Conservation (phyloP, 1,139 yeast species). For the Diutina scorzettiae region DNA sequence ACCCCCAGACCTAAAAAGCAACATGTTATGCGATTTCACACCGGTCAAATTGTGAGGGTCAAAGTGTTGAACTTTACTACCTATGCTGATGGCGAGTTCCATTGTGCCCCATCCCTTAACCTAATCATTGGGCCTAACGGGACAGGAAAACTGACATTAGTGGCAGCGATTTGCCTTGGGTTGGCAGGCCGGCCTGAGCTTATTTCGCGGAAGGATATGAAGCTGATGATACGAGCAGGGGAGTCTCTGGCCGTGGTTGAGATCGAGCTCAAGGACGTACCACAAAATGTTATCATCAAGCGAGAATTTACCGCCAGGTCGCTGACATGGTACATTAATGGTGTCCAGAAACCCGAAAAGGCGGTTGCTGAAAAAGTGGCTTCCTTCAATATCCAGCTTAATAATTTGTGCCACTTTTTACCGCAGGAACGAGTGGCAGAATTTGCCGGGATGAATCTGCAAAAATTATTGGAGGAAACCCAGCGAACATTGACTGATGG, state of each 20-base stretch:
- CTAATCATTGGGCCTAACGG: constrained; percentile 98
- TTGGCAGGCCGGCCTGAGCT: constrained; percentile 71
- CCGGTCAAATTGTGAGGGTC: constrained; percentile 65
- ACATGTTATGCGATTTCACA: constrained; percentile 22
- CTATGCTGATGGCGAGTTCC: constrained; percentile 64
- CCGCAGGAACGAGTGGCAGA: constrained; percentile 95
- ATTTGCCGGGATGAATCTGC: constrained; percentile 75
- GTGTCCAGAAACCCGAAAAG: constrained; percentile 26
- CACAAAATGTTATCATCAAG: constrained; percentile 22
- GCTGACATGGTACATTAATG: constrained; percentile 53
- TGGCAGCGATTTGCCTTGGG: constrained; percentile 88
- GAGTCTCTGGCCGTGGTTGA: constrained; percentile 44
- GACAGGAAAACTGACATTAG: constrained; percentile 88
- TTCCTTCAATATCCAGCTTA: constrained; percentile 65
- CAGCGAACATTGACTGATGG: constrained; percentile 70
- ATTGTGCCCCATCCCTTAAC: constrained; percentile 73
- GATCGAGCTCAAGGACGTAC: constrained; percentile 44
- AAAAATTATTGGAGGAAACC: constrained; percentile 61
- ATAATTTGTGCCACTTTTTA: constrained; percentile 84
- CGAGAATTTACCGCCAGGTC: constrained; percentile 23
- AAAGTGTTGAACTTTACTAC: constrained; percentile 72
- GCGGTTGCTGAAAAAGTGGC: constrained; percentile 35
- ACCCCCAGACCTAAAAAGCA: too few species aligned
- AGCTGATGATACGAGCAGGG: constrained; percentile 73
- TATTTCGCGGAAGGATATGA: constrained; percentile 66